Conservation (phyloP, 306 rosid genomes). For the Vigna trinervia region DNA sequence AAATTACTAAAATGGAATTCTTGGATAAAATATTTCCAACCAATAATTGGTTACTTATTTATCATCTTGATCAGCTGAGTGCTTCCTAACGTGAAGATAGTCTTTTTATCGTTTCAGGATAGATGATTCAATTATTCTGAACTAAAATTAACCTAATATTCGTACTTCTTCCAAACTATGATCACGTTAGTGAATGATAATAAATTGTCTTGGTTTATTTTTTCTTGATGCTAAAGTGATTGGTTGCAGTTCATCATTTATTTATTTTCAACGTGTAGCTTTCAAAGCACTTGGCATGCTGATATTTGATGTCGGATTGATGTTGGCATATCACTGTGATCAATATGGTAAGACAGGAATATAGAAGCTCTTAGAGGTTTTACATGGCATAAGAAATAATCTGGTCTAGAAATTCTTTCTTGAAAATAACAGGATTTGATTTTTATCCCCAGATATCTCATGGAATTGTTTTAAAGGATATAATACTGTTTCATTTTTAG, state of each 20-base stretch:
- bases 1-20: conserved; percentile 1
- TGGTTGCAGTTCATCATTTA: conserved; percentile 39
- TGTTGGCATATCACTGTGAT: conserved; percentile 94
- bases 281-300: conserved; percentile 93
- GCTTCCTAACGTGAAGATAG: conserved; percentile 16
- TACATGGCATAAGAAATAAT: conserved; percentile 9
- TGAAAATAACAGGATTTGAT: conserved; percentile 6
- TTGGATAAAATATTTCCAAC: conserved; percentile 1
- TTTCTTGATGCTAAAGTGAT: conserved; percentile 28
- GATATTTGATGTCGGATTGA: conserved; percentile 88
- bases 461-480: not conserved
- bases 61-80: conserved; percentile 17
- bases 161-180: conserved; percentile 28
- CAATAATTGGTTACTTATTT: conserved; percentile 23
- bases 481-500: not conserved
- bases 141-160: conserved; percentile 30
- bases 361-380: conserved; percentile 4
- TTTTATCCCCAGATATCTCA: not conserved
- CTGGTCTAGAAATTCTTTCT: conserved; percentile 29
- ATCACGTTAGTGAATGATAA: conserved; percentile 15
- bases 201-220: conserved; percentile 2
- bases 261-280: conserved; percentile 58
- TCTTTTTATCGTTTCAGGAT: conserved; percentile 31
- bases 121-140: conserved; percentile 33
- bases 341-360: conserved; percentile 70